Evolutionary conservation across 768 basidiomycete species (phyloP).

Genomic region (Infundibulicybe gibba): DNA sequence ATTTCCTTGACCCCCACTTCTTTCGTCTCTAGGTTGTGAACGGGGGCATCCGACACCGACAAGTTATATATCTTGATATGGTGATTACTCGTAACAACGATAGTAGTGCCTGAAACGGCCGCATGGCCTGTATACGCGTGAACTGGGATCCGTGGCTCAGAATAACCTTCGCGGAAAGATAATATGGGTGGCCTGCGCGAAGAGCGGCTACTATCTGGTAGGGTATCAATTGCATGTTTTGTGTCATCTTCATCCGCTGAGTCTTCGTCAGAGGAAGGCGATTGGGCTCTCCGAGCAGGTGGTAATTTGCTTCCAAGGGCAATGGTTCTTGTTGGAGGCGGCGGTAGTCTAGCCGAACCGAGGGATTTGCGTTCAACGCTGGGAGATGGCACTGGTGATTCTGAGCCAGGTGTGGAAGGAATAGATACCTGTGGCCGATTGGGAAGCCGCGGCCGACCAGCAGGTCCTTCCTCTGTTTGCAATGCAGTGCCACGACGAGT

Average conservation of each 20-base stretch:
- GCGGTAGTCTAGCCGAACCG: conserved; percentile 46
- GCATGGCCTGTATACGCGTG: conserved; percentile 54
- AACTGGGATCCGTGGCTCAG: conserved; percentile 52
- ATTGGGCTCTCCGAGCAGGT: conserved; percentile 44
- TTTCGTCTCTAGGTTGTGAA: conserved; percentile 55
- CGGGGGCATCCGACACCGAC: conserved; percentile 38
- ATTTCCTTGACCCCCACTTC: conserved; percentile 62
- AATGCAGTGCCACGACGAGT: conserved; percentile 30
- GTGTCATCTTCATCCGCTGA: conserved; percentile 60
- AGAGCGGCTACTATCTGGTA: conserved; percentile 69
- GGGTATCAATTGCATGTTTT: conserved; percentile 40
- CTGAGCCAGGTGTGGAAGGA: conserved; percentile 9
- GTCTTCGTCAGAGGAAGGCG: conserved; percentile 48
- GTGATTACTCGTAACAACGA: conserved; percentile 56
- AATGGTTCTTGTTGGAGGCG: conserved; percentile 75
- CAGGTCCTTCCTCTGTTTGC: conserved; percentile 14
- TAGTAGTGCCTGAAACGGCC: conserved; percentile 51
- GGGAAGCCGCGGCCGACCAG: conserved; percentile 21
- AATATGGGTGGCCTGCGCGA: conserved; percentile 52
- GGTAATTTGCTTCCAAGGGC: conserved; percentile 69
- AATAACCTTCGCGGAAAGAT: conserved; percentile 32
- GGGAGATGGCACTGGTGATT: conserved; percentile 9
- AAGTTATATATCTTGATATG: conserved; percentile 66
- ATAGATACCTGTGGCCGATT: conserved; percentile 20
- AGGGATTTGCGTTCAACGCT: conserved; percentile 35